Conservation (phyloP, 192 early-diverging fungal species). For the Kickxella alabastrina region DNA sequence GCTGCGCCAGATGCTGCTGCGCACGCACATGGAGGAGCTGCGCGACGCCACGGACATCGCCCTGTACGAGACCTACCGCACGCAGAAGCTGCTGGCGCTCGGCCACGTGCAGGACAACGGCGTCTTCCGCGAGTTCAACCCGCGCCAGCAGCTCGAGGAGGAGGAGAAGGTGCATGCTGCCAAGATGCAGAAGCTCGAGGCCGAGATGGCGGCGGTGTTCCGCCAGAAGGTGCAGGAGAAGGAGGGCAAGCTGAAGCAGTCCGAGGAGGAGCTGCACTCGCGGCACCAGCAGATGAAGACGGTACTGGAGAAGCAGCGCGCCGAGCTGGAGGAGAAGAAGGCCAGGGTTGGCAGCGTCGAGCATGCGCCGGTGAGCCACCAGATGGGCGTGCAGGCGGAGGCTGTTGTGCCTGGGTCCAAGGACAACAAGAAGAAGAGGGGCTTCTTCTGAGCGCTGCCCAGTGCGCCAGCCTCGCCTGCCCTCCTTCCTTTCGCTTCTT, state of each 20-base stretch:
- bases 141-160: constrained; percentile 76
- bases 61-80: constrained; percentile 93
- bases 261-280: constrained; percentile 91
- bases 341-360: constrained; percentile 58
- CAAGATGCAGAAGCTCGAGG: constrained; percentile 95
- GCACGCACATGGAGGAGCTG: constrained; percentile 94
- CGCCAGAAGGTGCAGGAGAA: constrained; percentile 98
- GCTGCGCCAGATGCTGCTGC: constrained; percentile 81
- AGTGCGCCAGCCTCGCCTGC: not conserved
- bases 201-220: constrained; percentile 98
- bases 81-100: constrained; percentile 83
- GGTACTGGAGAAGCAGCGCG: constrained; percentile 84
- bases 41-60: constrained; percentile 83
- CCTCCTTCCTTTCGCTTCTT: not conserved
- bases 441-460: constrained; percentile 26
- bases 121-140: constrained; percentile 77
- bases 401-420: constrained; percentile 9
- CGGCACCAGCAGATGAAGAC: constrained; percentile 97
- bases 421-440: constrained; percentile 48
- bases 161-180: constrained; percentile 85
- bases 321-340: constrained; percentile 93
- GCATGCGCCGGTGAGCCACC: not conserved
- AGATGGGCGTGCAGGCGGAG: constrained; percentile 6
- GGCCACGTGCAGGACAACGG: constrained; percentile 73
- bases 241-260: constrained; percentile 93